Evolutionary conservation across 2,329 filamentous ascomycete species (phyloP).

Genomic region (Sclerotinia minor): DNA sequence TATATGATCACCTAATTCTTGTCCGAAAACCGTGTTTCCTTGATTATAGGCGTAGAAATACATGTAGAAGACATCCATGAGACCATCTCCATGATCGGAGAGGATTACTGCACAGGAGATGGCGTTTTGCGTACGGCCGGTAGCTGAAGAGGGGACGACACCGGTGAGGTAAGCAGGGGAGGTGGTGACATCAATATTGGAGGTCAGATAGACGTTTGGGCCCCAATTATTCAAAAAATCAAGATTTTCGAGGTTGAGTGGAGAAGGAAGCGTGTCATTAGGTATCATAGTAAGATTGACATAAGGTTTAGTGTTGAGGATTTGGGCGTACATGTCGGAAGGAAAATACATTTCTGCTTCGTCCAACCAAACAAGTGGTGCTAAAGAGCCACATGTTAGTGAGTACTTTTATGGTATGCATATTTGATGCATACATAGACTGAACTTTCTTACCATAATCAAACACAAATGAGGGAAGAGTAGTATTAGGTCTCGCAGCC

Average conservation of each 20-base stretch:
- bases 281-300: conserved; percentile 47
- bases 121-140: conserved; percentile 52
- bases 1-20: conserved; percentile 52
- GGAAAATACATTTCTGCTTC: conserved; percentile 51
- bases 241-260: conserved; percentile 51
- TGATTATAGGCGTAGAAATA: conserved; percentile 43
- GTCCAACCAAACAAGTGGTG: conserved; percentile 53
- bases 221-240: conserved; percentile 48
- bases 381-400: conserved; percentile 39
- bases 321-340: conserved; percentile 49
- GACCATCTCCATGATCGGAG: conserved; percentile 54
- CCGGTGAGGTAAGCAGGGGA: conserved; percentile 53
- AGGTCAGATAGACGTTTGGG: conserved; percentile 49
- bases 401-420: not conserved
- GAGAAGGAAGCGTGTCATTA: conserved; percentile 40
- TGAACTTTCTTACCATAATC: conserved; percentile 46
- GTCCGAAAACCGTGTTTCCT: conserved; percentile 39
- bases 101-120: conserved; percentile 56
- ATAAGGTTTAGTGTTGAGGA: conserved; percentile 49
- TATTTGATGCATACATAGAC: not conserved
- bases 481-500: conserved; percentile 25
- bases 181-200: conserved; percentile 49
- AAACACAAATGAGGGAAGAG: conserved; percentile 47
- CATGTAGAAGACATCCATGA: conserved; percentile 42
- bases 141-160: conserved; percentile 49